These are phyloP conservation scores for Rubia peregrina DNA, from an alignment of 305 asterid species.

Conservation along the genomic window DNA sequence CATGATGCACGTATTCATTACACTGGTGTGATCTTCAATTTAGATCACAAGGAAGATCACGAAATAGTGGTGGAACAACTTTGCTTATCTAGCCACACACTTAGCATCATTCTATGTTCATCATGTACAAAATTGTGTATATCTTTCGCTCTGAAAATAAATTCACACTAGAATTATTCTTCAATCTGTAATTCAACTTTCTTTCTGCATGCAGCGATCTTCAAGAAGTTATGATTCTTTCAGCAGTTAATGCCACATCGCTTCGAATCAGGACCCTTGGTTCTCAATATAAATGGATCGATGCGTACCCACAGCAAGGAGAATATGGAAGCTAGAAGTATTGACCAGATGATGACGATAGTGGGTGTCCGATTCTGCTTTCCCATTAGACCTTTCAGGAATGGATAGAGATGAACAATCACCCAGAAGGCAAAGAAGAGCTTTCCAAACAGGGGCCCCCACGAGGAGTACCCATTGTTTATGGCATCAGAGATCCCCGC, in stretches of 20 bases:
- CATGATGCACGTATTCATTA: not conserved
- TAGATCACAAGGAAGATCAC: not conserved
- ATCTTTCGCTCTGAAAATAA: conserved; percentile 24
- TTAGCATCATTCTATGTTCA: not conserved
- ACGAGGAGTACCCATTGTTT: conserved; percentile 74
- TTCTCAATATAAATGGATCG: conserved; percentile 71
- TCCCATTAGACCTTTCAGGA: conserved; percentile 95
- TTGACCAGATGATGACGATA: conserved; percentile 85
- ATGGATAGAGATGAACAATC: conserved; percentile 80
- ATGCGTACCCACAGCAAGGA: conserved; percentile 87
- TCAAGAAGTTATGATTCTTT: conserved; percentile 18
- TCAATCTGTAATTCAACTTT: conserved; percentile 23
- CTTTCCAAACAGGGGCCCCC: conserved; percentile 94
- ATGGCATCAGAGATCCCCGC: conserved; percentile 94
- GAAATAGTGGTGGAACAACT: not conserved
- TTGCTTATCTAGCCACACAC: conserved; percentile 6
- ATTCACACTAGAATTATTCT: conserved; percentile 27
- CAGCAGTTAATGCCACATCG: conserved; percentile 87
- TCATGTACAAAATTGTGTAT: conserved; percentile 32
- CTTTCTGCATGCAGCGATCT: not conserved
- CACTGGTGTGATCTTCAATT: not conserved
- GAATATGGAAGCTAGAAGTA: conserved; percentile 85
- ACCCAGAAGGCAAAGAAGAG: conserved; percentile 96
- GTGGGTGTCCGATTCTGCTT: conserved; percentile 95
- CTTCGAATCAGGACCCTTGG: conserved; percentile 76